Conservation (phyloP, 1,284 basidiomycete genomes). For the Ceratobasidium sp. region DNA sequence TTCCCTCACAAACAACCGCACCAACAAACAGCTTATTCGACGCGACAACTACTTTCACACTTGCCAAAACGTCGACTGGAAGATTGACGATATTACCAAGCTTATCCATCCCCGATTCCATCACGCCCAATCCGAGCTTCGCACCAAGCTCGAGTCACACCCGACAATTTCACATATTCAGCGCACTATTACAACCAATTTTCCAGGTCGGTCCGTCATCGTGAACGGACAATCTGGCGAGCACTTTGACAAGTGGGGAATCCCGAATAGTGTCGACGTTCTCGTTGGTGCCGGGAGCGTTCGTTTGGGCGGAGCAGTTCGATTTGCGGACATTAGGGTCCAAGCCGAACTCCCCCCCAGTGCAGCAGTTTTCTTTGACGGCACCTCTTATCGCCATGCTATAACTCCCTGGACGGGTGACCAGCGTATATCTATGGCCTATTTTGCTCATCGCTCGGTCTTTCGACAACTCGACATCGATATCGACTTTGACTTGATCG, state of each 20-base stretch:
- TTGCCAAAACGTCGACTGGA: neutral
- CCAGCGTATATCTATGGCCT: neutral
- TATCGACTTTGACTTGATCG: neutral
- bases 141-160: neutral
- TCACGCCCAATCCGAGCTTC: neutral
- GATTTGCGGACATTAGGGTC: neutral
- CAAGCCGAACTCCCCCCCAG: neutral
- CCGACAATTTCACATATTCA: neutral
- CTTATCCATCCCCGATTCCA: neutral
- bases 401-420: neutral
- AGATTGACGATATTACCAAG: neutral
- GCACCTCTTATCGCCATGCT: neutral
- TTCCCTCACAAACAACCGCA: neutral
- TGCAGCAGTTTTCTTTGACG: neutral
- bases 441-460: neutral
- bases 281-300: neutral
- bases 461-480: neutral
- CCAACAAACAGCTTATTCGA: neutral
- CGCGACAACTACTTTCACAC: neutral
- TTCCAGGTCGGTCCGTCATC: slow-evolving; percentile 1
- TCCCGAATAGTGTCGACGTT: neutral
- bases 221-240: neutral
- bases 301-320: neutral
- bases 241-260: neutral
- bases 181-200: neutral